These are phyloP conservation scores for Casuarina glauca DNA, from an alignment of 306 rosid species.

Conservation along the genomic window DNA sequence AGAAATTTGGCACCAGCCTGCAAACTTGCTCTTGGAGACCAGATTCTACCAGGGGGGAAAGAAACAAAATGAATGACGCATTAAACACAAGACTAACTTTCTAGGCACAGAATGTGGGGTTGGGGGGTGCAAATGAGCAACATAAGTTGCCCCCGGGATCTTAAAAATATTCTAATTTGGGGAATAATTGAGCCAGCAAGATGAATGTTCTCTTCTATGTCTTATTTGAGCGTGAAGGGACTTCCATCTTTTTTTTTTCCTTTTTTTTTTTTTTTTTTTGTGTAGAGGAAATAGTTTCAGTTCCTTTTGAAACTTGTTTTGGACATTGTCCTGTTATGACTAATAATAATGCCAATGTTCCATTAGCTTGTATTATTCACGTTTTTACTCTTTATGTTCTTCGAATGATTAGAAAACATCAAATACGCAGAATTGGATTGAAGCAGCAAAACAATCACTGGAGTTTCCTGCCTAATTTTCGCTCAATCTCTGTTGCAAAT, in stretches of 20 bases:
- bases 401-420: too few species aligned
- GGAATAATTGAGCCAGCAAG: too few species aligned
- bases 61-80: background rate
- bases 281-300: slow-evolving; percentile 4
- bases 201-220: background rate
- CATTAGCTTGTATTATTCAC: background rate
- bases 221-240: background rate
- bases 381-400: too few species aligned
- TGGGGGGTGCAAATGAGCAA: slow-evolving; percentile 25
- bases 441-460: too few species aligned
- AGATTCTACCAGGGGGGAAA: background rate
- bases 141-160: slow-evolving; percentile 33
- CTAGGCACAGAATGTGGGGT: background rate
- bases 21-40: slow-evolving; percentile 36
- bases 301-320: background rate
- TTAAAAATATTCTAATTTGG: background rate
- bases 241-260: background rate
- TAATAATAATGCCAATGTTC: background rate
- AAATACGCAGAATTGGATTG: too few species aligned
- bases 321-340: background rate
- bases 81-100: slow-evolving; percentile 2
- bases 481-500: too few species aligned
- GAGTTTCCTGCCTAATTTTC: too few species aligned
- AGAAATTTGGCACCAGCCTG: slow-evolving; percentile 63
- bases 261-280: background rate